Evolutionary conservation across 148 eudicot species (phyloP).

Genomic region (Pharnaceum exiguum): DNA sequence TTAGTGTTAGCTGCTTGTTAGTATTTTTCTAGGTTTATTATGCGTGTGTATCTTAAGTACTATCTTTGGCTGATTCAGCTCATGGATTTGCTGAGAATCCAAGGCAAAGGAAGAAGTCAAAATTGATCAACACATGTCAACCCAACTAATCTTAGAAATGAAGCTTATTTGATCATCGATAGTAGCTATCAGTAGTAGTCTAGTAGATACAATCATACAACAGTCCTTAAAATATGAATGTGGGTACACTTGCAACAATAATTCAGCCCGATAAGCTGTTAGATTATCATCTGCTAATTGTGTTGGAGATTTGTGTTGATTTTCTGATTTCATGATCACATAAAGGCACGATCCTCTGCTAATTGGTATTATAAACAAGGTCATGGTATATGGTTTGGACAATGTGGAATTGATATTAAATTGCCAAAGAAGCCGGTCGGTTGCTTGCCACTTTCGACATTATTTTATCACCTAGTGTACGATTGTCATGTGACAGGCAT

Average conservation of each 20-base stretch:
- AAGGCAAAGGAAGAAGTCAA: background rate
- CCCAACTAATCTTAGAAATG: no score
- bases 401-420: slow-evolving; percentile 1
- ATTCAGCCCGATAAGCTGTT: background rate
- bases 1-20: no score
- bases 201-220: no score
- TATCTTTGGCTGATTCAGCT: background rate
- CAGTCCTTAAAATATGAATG: no score
- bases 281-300: background rate
- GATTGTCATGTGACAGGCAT: background rate
- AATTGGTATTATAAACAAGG: background rate
- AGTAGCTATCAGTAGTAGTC: no score
- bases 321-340: slow-evolving; percentile 1
- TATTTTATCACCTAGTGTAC: slow-evolving; percentile 1
- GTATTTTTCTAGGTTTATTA: background rate
- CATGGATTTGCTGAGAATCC: background rate
- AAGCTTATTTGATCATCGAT: no score
- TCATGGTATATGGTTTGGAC: background rate
- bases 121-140: no score
- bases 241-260: no score
- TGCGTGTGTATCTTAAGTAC: background rate
- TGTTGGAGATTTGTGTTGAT: background rate
- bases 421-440: slow-evolving; percentile 8
- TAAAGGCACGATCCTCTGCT: background rate
- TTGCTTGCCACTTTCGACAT: background rate